Evolutionary conservation across 208 protist species (phyloP).

Genomic region (Acanthamoeba castellanii): DNA sequence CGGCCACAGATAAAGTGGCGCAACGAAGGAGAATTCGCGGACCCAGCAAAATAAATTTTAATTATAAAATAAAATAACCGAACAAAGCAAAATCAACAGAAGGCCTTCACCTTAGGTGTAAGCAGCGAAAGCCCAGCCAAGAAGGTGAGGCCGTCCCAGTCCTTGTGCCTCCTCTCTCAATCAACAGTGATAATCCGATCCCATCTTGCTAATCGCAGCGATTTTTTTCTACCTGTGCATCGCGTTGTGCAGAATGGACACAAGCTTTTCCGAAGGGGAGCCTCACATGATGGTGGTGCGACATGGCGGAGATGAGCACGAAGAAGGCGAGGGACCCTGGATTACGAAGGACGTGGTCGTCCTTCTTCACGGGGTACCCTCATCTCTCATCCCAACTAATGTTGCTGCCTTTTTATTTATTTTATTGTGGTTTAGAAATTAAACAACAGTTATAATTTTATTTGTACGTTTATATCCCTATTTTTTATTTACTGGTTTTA

Average conservation of each 20-base stretch:
- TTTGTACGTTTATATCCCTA: no score
- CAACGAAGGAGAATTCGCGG: neutral
- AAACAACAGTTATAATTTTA: no score
- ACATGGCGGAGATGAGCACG: constrained; percentile 33
- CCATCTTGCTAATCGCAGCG: no score
- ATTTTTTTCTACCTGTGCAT: no score
- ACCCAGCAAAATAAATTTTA: neutral
- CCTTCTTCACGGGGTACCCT: constrained; percentile 55
- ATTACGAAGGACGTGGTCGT: constrained; percentile 48
- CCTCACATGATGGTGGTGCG: neutral
- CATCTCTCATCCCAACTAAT: neutral
- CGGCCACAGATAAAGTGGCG: neutral
- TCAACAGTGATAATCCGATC: no score
- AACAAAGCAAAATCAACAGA: neutral
- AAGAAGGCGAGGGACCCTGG: neutral
- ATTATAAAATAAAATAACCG: neutral
- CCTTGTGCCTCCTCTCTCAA: no score
- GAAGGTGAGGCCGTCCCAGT: no score
- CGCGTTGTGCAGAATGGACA: no score
- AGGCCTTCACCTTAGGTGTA: no score
- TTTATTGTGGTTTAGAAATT: neutral
- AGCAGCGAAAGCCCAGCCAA: no score
- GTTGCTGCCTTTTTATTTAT: neutral
- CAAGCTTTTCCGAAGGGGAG: neutral
- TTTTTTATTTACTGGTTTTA: neutral